phyloP scores from a whole-genome alignment of 768 basidiomycete genomes.

The Neoboletus subvelutipes region DNA sequence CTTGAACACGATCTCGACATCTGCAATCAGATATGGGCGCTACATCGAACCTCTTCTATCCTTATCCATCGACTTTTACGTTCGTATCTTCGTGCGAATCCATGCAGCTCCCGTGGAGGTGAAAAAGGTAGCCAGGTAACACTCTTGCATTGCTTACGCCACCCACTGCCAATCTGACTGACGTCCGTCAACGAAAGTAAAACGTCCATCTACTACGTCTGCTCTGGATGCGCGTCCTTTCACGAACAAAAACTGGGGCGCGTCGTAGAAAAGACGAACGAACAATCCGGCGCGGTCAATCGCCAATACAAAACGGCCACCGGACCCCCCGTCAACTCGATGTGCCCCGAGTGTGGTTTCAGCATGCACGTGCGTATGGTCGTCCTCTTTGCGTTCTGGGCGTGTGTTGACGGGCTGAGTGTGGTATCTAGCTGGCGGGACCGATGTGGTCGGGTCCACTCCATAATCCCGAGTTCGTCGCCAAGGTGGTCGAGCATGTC shows the following conservation, averaged over 20 bases:
- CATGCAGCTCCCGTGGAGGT: constrained; percentile 74
- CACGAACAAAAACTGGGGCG: constrained; percentile 86
- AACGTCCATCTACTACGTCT: constrained; percentile 82
- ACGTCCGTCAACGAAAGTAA: constrained; percentile 51
- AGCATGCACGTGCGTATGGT: constrained; percentile 63
- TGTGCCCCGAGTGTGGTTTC: constrained; percentile 82
- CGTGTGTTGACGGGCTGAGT: background rate
- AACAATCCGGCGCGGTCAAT: constrained; percentile 56
- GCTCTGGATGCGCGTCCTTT: constrained; percentile 77
- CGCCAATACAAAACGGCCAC: constrained; percentile 67
- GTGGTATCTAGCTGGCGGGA: constrained; percentile 66
- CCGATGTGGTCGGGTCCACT: constrained; percentile 96
- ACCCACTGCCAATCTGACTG: constrained; percentile 5
- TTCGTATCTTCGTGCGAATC: constrained; percentile 85
- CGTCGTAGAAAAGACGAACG: constrained; percentile 58
- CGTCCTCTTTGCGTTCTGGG: background rate
- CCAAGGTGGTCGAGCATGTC: constrained; percentile 73
- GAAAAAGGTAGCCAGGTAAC: constrained; percentile 77
- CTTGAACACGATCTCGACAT: constrained; percentile 80
- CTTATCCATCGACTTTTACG: constrained; percentile 96
- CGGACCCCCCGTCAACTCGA: constrained; percentile 63
- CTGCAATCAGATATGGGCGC: constrained; percentile 90
- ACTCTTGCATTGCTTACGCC: constrained; percentile 17
- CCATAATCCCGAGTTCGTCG: constrained; percentile 74
- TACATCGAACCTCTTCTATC: constrained; percentile 87